Evolutionary conservation across 805 yeast species (phyloP).

Genomic region (Wickerhamiella sorbophila): DNA sequence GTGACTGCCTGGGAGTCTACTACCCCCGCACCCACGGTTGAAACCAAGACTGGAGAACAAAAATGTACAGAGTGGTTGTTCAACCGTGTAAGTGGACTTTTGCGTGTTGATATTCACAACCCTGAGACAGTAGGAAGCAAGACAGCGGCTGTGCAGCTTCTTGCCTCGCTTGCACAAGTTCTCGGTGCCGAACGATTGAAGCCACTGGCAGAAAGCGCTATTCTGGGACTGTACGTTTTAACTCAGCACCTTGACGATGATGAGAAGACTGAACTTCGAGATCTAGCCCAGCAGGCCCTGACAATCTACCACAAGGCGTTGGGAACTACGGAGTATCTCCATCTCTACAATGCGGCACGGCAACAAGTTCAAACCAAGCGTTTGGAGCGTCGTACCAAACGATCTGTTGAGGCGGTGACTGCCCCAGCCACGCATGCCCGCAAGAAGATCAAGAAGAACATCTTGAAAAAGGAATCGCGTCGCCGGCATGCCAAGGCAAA

Average conservation of each 20-base stretch:
- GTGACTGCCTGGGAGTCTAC: constrained; percentile 46
- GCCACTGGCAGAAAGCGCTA: constrained; percentile 33
- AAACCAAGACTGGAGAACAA: constrained; percentile 15
- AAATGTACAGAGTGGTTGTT: constrained; percentile 47
- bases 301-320: constrained; percentile 50
- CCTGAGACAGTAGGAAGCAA: constrained; percentile 39
- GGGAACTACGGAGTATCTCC: constrained; percentile 56
- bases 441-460: constrained; percentile 64
- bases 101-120: constrained; percentile 44
- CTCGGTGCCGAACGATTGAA: constrained; percentile 31
- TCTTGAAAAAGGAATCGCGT: constrained; percentile 61
- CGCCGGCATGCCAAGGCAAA: constrained; percentile 5
- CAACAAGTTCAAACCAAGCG: constrained; percentile 46
- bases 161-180: constrained; percentile 49
- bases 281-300: constrained; percentile 49
- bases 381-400: constrained; percentile 57
- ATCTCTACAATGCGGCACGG: constrained; percentile 48
- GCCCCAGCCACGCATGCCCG: constrained; percentile 76
- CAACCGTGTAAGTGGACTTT: constrained; percentile 42
- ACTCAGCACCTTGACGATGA: constrained; percentile 29
- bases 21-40: constrained; percentile 19
- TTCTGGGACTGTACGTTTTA: constrained; percentile 40
- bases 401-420: constrained; percentile 58
- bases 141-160: constrained; percentile 51
- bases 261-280: constrained; percentile 30